A percentile compares a stretch with the other conserved stretches of the same genome.
Evolutionary conservation across 2,329 filamentous ascomycete species (phyloP).

Genomic region (Venturia aucupariae): DNA sequence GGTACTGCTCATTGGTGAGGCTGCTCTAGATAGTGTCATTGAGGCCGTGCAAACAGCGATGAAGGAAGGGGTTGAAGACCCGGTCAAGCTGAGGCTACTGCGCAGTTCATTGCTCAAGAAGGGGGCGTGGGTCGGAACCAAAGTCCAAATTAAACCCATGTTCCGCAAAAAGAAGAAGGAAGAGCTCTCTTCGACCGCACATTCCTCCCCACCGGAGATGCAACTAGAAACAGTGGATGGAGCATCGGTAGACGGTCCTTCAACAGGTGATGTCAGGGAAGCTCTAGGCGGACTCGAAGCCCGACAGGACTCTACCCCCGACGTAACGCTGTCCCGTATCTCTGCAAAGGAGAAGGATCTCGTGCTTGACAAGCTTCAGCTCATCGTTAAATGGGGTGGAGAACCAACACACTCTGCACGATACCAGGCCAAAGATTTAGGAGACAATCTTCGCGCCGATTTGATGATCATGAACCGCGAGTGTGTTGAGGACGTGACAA

Average conservation of each 20-base stretch:
- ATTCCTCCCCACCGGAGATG: not conserved
- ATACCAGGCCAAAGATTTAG: constrained; percentile 91
- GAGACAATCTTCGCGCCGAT: constrained; percentile 92
- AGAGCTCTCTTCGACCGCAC: not conserved
- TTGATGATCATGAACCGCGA: constrained; percentile 86
- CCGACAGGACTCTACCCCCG: constrained; percentile 10
- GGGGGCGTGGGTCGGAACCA: constrained; percentile 87
- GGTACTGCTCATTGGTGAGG: constrained; percentile 84
- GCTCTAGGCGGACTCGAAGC: not conserved
- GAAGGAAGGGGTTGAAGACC: constrained; percentile 71
- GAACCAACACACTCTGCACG: constrained; percentile 95
- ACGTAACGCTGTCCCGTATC: constrained; percentile 65
- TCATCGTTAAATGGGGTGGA: constrained; percentile 98
- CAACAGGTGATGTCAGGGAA: constrained; percentile 1
- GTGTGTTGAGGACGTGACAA: constrained; percentile 81
- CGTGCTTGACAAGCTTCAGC: constrained; percentile 87
- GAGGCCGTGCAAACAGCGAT: constrained; percentile 78
- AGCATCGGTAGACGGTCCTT: not conserved
- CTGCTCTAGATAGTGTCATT: constrained; percentile 79
- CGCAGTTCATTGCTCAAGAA: constrained; percentile 87
- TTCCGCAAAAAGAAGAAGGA: constrained; percentile 57
- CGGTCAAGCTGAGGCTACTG: constrained; percentile 73
- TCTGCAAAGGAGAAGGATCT: constrained; percentile 89
- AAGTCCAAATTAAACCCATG: constrained; percentile 99
- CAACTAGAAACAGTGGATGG: not conserved